phyloP scores from a whole-genome alignment of 2,329 filamentous ascomycete genomes.

The Colletotrichum sp. region DNA sequence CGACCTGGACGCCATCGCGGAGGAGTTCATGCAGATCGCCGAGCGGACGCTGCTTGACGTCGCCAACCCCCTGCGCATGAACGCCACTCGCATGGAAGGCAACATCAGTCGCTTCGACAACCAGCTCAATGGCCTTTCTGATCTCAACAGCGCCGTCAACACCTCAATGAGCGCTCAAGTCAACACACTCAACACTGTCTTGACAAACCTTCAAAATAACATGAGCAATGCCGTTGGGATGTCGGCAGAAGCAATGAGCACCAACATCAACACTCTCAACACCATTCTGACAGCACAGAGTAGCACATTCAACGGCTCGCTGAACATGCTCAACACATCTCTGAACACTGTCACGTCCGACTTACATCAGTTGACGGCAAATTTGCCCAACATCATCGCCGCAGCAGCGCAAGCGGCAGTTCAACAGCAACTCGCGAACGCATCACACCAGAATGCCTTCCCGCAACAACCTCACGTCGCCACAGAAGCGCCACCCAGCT shows the following conservation, averaged over 20 bases:
- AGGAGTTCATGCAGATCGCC: conserved; percentile 19
- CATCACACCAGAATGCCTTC: fast-evolving
- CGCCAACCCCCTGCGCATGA: conserved; percentile 17
- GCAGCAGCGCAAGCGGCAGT: background rate
- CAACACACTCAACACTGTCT: background rate
- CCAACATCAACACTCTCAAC: too few relatives aligned
- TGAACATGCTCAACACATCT: background rate
- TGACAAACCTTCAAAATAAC: background rate
- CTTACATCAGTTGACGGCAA: background rate
- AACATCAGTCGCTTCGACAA: background rate
- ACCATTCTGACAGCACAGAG: background rate
- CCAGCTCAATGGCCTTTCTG: background rate
- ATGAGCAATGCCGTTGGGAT: background rate
- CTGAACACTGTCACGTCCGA: background rate
- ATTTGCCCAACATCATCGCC: background rate
- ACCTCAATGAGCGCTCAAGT: background rate
- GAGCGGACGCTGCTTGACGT: conserved; percentile 20
- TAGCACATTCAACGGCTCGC: background rate
- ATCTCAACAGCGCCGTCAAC: background rate
- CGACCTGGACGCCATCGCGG: conserved; percentile 15
- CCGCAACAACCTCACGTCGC: background rate
- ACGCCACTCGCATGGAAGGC: background rate
- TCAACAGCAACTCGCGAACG: background rate
- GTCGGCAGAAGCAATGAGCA: too few relatives aligned
- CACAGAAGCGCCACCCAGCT: background rate